Evolutionary conservation across 306 rosid genomes (phyloP).

Genomic region (Glycine tomentella): DNA sequence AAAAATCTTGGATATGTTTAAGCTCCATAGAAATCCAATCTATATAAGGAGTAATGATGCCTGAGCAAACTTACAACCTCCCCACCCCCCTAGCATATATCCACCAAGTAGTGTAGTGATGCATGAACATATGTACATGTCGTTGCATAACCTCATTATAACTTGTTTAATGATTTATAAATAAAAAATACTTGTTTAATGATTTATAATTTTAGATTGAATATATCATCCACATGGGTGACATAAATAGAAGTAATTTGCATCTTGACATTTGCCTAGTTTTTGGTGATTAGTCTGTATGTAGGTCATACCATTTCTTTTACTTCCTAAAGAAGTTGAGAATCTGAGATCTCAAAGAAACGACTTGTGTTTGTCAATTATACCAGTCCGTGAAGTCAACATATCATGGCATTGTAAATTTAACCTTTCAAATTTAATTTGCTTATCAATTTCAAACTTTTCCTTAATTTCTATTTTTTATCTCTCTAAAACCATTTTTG

Average conservation of each 20-base stretch:
- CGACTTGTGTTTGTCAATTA: too few species aligned
- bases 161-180: not conserved
- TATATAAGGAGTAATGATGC: too few species aligned
- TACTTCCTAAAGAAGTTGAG: too few species aligned
- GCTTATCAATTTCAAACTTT: too few species aligned
- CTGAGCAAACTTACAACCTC: too few species aligned
- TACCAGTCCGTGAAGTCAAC: too few species aligned
- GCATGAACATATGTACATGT: not conserved
- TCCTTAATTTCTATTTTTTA: too few species aligned
- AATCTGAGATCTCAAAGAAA: too few species aligned
- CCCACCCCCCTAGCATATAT: not conserved
- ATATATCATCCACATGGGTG: not conserved
- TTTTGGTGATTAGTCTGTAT: not conserved
- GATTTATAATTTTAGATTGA: not conserved
- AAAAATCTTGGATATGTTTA: not conserved
- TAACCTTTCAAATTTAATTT: not conserved
- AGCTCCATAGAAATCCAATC: too few species aligned
- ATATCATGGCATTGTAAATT: not conserved
- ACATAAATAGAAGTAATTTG: not conserved
- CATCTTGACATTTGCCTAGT: not conserved
- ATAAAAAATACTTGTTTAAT: too few species aligned
- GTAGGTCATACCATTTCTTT: not conserved
- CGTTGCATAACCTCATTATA: not conserved
- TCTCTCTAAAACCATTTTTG: too few species aligned
- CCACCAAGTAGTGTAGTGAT: not conserved